Conservation (phyloP, 495 filamentous ascomycete genomes). For the Pseudevernia furfuracea region DNA sequence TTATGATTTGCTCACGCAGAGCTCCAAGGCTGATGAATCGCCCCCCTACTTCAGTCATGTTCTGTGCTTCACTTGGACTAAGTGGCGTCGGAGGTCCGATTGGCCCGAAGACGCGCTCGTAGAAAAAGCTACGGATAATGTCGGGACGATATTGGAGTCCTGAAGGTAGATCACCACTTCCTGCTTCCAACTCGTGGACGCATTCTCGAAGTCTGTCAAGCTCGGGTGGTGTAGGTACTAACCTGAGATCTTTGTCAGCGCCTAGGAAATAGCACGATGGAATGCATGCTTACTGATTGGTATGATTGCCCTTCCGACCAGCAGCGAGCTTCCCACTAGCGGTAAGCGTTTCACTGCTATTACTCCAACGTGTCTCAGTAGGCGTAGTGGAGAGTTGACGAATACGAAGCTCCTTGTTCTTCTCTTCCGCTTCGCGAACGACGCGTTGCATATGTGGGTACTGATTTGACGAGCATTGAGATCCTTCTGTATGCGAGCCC, state of each 20-base stretch:
- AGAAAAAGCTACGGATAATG: constrained; percentile 14
- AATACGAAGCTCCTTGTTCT: background rate
- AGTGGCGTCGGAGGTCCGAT: constrained; percentile 12
- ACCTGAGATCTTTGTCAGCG: background rate
- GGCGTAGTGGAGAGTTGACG: background rate
- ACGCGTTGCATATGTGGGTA: background rate
- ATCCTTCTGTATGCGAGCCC: background rate
- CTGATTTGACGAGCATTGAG: background rate
- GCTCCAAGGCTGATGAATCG: constrained; percentile 8
- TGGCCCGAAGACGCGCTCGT: constrained; percentile 16
- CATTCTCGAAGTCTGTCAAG: constrained; percentile 8
- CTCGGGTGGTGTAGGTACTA: constrained; percentile 14
- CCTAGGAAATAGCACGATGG: background rate
- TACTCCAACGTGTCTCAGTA: background rate
- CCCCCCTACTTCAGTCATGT: constrained; percentile 10
- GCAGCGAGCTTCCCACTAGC: background rate
- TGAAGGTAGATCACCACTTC: background rate
- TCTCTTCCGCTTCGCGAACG: background rate
- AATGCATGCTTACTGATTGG: constrained; percentile 1
- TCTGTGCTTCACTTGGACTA: constrained; percentile 6
- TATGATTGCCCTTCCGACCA: background rate
- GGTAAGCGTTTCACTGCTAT: background rate
- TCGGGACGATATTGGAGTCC: constrained; percentile 1
- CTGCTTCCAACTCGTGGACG: constrained; percentile 15
- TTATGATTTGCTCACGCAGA: constrained; percentile 7